Evolutionary conservation across 2,329 filamentous ascomycete species (phyloP), one percentile per base, ranked within the genome.

Genomic region (Aspergillus nomiae): DNA sequence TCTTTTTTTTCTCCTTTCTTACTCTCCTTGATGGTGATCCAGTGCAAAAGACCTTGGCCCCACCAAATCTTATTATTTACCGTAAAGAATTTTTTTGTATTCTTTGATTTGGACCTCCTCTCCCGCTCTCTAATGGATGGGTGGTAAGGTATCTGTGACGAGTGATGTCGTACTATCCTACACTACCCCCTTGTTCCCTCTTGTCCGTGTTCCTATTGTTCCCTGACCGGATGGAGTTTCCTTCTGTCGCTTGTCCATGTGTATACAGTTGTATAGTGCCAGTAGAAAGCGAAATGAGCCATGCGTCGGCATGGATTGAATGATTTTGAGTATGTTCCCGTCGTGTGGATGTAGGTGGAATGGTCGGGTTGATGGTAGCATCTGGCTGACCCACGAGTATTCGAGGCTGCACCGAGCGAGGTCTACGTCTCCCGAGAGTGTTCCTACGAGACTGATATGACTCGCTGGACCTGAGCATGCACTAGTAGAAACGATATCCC

Each of bases 181-280:
- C 60, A 58, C 61, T 64, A 59, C 62, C 60, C 53, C 41, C 43
- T n/a, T 50, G 3, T 5, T 1, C 10, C 26, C 14, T 30, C 14
- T n/a, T 50, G 9, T 55, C 38, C 46, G 32, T 24, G 8, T 19
- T 50, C 16, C 14, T 50, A 36, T 59, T 34, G 26, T 19, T 62
- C 16, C 54, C 60, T 41, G 12, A 38, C 34, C 14, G 12, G 34
- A 19, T 41, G 19, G 16, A 19, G 5, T 38, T 38, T 16, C 7
- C 9, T 19, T 41, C 12, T 36, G 34, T 41, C 36, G 36, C 36
- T 50, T 30, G 46, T 30, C 12, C 26, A 14, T 16, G 16, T 65
- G 59, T 70, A 67, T 71, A 69, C 67, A 71, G 65, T 65, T 71
- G 68, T 69, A 70, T 70, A 70, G 58, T 67, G 61, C 54, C 55